Evolutionary conservation across 2,329 filamentous ascomycete species (phyloP).

Genomic region (Tolypocladium paradoxum): DNA sequence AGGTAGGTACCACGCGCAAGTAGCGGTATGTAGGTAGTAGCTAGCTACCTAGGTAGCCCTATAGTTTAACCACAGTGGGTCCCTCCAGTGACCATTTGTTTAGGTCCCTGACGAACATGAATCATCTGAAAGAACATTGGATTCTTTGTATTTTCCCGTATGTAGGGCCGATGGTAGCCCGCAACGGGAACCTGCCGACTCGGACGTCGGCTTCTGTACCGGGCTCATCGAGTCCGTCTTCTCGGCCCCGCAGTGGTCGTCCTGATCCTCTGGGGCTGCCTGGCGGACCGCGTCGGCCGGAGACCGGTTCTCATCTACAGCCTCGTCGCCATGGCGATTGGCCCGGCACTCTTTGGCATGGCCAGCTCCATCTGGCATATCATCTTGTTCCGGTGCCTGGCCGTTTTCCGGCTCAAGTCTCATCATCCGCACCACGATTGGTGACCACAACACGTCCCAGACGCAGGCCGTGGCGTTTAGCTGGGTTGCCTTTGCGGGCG

Average conservation of each 20-base stretch:
- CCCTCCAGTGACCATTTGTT: background rate
- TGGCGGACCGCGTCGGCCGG: conserved; percentile 54
- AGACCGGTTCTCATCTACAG: conserved; percentile 63
- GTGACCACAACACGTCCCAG: conserved; percentile 56
- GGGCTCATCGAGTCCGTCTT: conserved; percentile 68
- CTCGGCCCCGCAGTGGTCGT: conserved; percentile 62
- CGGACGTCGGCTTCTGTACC: conserved; percentile 71
- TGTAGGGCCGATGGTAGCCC: conserved; percentile 65
- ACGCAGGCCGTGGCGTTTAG: conserved; percentile 67
- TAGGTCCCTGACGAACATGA: background rate
- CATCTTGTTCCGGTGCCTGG: conserved; percentile 59
- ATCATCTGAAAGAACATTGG: conserved; percentile 44
- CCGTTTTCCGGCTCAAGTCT: conserved; percentile 67
- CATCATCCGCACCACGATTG: conserved; percentile 67
- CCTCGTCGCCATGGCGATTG: conserved; percentile 49
- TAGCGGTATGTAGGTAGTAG: no score
- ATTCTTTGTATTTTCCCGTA: conserved; percentile 81
- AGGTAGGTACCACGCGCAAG: no score
- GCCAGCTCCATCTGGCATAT: conserved; percentile 60
- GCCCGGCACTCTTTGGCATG: conserved; percentile 57
- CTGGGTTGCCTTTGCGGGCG: conserved; percentile 66
- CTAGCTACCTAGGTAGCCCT: no score
- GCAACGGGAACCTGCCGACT: conserved; percentile 48
- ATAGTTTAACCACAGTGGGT: no score
- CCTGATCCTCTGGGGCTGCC: conserved; percentile 62